A percentile compares a stretch with the other conserved stretches of the same genome.
Evolutionary conservation across 108 stramenopile genomes (phyloP).

Genomic region (Nannochloropsis oceanica): DNA sequence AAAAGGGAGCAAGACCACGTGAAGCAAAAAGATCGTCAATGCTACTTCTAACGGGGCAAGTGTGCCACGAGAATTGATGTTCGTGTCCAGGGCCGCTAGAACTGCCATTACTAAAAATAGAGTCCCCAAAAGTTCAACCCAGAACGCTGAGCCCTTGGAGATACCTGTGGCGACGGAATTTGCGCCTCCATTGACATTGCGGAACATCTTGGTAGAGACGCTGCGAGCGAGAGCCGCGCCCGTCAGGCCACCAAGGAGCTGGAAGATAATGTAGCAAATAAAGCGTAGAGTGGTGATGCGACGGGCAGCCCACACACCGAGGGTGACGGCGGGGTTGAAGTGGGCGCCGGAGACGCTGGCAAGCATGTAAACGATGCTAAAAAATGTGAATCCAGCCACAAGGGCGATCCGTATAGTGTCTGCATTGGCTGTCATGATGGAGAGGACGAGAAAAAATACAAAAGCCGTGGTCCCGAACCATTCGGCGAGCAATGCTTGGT

Average conservation of each 20-base stretch:
- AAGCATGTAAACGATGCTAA: neutral
- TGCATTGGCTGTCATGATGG: neutral
- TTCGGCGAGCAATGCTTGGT: neutral
- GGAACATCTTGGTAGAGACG: neutral
- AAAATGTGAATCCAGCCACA: neutral
- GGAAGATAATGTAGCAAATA: neutral
- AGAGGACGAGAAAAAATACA: neutral
- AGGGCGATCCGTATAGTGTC: neutral
- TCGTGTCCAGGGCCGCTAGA: neutral
- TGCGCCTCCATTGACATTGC: neutral
- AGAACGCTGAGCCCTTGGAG: neutral
- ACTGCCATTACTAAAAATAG: neutral
- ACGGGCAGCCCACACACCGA: neutral
- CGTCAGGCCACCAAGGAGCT: neutral
- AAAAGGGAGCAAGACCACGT: neutral
- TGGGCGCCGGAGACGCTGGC: neutral
- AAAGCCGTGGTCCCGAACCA: neutral
- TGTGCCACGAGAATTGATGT: neutral
- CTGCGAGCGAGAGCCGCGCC: neutral
- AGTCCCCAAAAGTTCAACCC: neutral
- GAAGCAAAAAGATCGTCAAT: neutral
- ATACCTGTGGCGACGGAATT: neutral
- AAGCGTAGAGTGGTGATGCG: neutral
- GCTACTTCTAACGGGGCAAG: neutral
- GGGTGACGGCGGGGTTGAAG: neutral